These are phyloP conservation scores for Cladobotryum mycophilum DNA, from an alignment of 2,329 filamentous ascomycete genomes.

Conservation along the genomic window DNA sequence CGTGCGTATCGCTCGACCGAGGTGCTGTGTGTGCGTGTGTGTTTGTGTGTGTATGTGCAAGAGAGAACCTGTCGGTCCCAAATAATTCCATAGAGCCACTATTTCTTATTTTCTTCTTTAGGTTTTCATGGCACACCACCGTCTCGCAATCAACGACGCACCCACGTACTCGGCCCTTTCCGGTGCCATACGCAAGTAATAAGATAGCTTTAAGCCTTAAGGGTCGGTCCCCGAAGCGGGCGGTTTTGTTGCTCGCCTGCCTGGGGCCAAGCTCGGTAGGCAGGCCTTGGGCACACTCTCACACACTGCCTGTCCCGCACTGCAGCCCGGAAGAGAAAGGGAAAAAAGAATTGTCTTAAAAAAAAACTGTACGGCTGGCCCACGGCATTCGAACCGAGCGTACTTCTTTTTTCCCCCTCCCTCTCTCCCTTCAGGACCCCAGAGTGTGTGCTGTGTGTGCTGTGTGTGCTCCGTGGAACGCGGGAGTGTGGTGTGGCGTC, in stretches of 20 bases:
- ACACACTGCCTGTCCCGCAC: background rate
- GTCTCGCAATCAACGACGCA: conserved; percentile 7
- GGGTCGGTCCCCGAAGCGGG: conserved; percentile 3
- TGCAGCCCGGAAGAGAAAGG: background rate
- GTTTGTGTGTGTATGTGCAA: background rate
- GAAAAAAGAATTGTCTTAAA: background rate
- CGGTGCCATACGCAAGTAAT: conserved; percentile 11
- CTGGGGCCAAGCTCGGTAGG: background rate
- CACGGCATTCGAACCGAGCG: conserved; percentile 3
- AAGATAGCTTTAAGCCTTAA: background rate
- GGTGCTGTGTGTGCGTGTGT: no score
- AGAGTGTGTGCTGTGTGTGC: conserved; percentile 6
- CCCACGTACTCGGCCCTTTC: conserved; percentile 10
- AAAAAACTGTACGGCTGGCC: conserved; percentile 1
- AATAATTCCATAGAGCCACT: no score
- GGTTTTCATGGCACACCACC: background rate
- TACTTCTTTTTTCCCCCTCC: background rate
- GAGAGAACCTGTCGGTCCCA: no score
- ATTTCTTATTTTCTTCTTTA: no score
- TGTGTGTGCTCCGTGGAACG: background rate
- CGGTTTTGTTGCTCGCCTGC: conserved; percentile 1
- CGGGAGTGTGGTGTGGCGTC: conserved; percentile 8
- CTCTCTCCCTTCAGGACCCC: conserved; percentile 7
- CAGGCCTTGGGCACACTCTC: no score
- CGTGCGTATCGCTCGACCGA: background rate